These are phyloP conservation scores for Colletotrichum lindemuthianum DNA, from an alignment of 2,329 filamentous ascomycete genomes.

Conservation along the genomic window DNA sequence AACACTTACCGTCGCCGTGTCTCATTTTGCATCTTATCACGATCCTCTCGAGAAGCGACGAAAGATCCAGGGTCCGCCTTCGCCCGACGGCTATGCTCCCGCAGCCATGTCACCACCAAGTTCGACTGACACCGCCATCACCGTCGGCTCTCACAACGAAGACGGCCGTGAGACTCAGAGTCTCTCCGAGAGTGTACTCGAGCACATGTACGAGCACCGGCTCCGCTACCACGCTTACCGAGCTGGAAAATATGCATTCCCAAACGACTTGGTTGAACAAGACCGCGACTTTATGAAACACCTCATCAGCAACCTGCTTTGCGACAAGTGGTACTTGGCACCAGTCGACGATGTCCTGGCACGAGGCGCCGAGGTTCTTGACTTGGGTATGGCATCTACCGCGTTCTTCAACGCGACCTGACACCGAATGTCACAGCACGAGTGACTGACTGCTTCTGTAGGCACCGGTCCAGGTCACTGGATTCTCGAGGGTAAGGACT, in stretches of 20 bases:
- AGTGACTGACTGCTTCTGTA: slow-evolving; percentile 35
- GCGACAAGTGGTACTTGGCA: slow-evolving; percentile 54
- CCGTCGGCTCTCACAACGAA: slow-evolving; percentile 32
- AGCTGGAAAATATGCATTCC: slow-evolving; percentile 54
- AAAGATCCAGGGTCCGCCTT: slow-evolving; percentile 20
- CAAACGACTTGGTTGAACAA: slow-evolving; percentile 56
- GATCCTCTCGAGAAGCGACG: slow-evolving; percentile 26
- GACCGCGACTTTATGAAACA: slow-evolving; percentile 54
- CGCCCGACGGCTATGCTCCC: slow-evolving; percentile 28
- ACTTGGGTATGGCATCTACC: slow-evolving; percentile 51
- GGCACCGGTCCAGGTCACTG: slow-evolving; percentile 63
- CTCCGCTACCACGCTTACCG: slow-evolving; percentile 54
- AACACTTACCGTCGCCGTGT: neutral
- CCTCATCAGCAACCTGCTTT: slow-evolving; percentile 50
- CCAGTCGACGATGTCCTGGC: slow-evolving; percentile 52
- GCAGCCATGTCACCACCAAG: slow-evolving; percentile 24
- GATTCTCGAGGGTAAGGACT: slow-evolving; percentile 58
- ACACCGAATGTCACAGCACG: neutral
- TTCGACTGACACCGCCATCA: slow-evolving; percentile 34
- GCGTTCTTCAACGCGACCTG: too few species aligned
- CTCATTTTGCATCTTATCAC: neutral
- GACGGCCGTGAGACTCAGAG: slow-evolving; percentile 47
- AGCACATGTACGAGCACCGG: slow-evolving; percentile 54
- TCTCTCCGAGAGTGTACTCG: slow-evolving; percentile 54
- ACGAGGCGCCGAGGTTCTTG: slow-evolving; percentile 55